Percentiles rank a stretch among this genome's conserved stretches.
phyloP scores from a whole-genome alignment of 2,329 filamentous ascomycete species.

The Neonectria punicea region DNA sequence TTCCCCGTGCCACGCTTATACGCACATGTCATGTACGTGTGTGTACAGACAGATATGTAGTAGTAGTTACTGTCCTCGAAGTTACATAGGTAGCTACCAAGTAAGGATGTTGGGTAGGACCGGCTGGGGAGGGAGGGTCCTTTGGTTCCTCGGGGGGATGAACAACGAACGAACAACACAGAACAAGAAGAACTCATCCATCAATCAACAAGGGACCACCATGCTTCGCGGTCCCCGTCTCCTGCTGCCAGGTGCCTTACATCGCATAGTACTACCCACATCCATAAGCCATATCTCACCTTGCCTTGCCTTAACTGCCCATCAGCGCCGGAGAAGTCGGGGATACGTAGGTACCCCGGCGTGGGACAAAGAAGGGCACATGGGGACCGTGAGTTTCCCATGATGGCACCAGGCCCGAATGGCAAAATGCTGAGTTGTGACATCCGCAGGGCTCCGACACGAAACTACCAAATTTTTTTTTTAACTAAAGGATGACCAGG shows the following conservation, averaged over 20 bases:
- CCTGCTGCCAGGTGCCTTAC: neutral
- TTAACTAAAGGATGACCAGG: neutral
- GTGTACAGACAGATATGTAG: neutral
- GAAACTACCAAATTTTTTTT: neutral
- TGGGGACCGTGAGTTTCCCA: neutral
- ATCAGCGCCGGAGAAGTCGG: neutral
- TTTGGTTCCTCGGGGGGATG: neutral
- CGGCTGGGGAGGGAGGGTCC: neutral
- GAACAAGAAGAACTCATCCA: neutral
- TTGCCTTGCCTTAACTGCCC: neutral
- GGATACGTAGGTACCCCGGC: neutral
- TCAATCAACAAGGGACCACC: neutral
- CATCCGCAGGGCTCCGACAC: neutral
- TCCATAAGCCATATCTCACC: neutral
- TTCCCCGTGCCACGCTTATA: conserved; percentile 5
- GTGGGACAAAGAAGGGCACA: neutral
- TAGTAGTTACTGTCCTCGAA: neutral
- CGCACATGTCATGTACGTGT: neutral
- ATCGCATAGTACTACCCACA: neutral
- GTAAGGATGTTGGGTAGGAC: neutral
- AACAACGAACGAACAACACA: neutral
- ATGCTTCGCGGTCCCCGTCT: neutral
- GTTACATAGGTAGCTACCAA: too few relatives aligned
- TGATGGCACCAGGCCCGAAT: neutral
- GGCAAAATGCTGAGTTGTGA: neutral